Evolutionary conservation across 257 asterid genomes (phyloP).

Genomic region (Handroanthus guayacan): DNA sequence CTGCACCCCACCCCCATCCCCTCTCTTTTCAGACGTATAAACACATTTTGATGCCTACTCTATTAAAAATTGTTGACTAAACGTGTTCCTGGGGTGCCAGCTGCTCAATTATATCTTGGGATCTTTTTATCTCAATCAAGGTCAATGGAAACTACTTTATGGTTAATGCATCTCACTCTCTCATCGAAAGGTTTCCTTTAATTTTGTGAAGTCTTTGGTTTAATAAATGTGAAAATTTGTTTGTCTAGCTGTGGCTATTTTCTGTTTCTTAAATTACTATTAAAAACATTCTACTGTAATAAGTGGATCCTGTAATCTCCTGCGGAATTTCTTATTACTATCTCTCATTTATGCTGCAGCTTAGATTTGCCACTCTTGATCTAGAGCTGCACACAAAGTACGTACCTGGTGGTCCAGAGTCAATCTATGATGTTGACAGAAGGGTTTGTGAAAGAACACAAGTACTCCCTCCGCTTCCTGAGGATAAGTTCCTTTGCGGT

Average conservation of each 20-base stretch:
- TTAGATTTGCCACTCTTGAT: constrained; percentile 81
- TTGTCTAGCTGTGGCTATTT: background rate
- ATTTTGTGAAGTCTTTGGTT: constrained; percentile 10
- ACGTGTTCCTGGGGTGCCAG: background rate
- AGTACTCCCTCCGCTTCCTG: constrained; percentile 86
- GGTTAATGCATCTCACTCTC: constrained; percentile 2
- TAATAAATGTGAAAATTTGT: background rate
- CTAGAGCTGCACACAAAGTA: constrained; percentile 87
- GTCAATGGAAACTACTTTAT: background rate
- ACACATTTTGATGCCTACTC: background rate
- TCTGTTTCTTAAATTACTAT: constrained; percentile 9
- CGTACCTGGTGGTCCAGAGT: constrained; percentile 84
- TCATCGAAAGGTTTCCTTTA: background rate
- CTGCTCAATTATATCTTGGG: background rate
- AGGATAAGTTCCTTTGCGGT: constrained; percentile 87
- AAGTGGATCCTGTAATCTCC: background rate
- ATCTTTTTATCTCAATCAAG: background rate
- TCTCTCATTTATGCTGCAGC: constrained; percentile 57
- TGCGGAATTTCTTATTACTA: constrained; percentile 11
- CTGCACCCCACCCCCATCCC: background rate
- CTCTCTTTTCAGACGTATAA: background rate
- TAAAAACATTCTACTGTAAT: constrained; percentile 14
- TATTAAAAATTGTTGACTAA: background rate
- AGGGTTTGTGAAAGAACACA: constrained; percentile 78
- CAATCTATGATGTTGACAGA: constrained; percentile 80